A percentile compares a stretch with the other conserved stretches of the same genome.
Evolutionary conservation across 805 yeast genomes (phyloP).

Genomic region (Kodamaea hsintzibuensis): DNA sequence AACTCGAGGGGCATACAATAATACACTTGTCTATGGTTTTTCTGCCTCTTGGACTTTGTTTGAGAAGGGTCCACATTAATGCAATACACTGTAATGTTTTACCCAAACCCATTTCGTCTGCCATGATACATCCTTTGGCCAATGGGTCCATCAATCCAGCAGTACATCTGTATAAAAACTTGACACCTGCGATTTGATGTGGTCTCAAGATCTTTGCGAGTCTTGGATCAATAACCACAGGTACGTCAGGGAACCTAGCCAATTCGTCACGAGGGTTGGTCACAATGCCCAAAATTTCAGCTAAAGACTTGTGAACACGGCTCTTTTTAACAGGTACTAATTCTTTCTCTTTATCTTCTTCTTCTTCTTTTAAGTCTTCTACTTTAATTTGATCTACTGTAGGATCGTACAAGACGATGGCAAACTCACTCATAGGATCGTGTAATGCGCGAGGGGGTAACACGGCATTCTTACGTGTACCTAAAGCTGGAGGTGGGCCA

Average conservation of each 20-base stretch:
- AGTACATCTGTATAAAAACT: conserved; percentile 86
- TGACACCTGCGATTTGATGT: conserved; percentile 94
- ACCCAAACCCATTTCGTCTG: conserved; percentile 96
- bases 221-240: conserved; percentile 93
- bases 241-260: conserved; percentile 74
- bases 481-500: conserved; percentile 78
- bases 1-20: conserved; percentile 92
- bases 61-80: conserved; percentile 86
- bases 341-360: conserved; percentile 10
- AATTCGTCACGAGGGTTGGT: conserved; percentile 49
- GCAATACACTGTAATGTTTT: conserved; percentile 89
- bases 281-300: conserved; percentile 76
- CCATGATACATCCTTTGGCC: conserved; percentile 97
- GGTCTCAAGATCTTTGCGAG: conserved; percentile 85
- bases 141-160: conserved; percentile 80
- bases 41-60: conserved; percentile 84
- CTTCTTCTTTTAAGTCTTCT: conserved; percentile 23
- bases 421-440: conserved; percentile 91
- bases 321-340: conserved; percentile 28
- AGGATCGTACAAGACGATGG: conserved; percentile 93
- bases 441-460: conserved; percentile 91
- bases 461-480: conserved; percentile 68
- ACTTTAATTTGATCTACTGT: conserved; percentile 64
- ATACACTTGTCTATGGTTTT: conserved; percentile 86
- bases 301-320: conserved; percentile 63